A percentile compares a stretch with the other conserved stretches of the same genome.
Conservation (phyloP, 495 filamentous ascomycete species). For the Podospora tetraspora region DNA sequence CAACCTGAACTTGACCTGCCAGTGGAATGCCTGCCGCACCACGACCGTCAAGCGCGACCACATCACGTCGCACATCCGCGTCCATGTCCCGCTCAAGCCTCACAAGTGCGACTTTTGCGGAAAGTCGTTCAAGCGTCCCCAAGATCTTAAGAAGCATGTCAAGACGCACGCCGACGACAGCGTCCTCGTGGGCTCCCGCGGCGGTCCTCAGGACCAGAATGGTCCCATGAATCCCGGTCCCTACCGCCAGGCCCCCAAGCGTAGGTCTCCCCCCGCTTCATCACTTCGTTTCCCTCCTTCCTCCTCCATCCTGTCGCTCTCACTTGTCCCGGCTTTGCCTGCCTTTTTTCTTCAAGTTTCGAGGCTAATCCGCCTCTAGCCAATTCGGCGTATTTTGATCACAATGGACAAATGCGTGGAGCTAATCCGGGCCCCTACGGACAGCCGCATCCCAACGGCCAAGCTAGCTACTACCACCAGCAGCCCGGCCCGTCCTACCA, state of each 20-base stretch:
- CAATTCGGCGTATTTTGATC: constrained; percentile 52
- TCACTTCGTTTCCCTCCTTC: constrained; percentile 24
- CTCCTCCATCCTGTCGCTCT: constrained; percentile 16
- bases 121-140: constrained; percentile 98
- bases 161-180: constrained; percentile 99
- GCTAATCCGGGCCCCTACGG: constrained; percentile 48
- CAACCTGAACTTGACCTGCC: constrained; percentile 94
- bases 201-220: constrained; percentile 64
- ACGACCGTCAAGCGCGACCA: constrained; percentile 99
- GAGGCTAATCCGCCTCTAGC: constrained; percentile 49
- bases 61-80: constrained; percentile 98
- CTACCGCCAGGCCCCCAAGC: constrained; percentile 50
- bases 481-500: constrained; percentile 55
- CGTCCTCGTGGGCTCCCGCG: constrained; percentile 57
- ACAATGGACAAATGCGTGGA: constrained; percentile 52
- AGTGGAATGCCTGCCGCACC: constrained; percentile 93
- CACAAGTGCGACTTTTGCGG: constrained; percentile 98
- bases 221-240: constrained; percentile 52
- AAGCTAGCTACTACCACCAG: constrained; percentile 49
- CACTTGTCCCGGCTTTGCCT: neutral
- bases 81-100: constrained; percentile 95
- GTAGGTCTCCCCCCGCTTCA: constrained; percentile 38
- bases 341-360: constrained; percentile 6
- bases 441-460: constrained; percentile 44
- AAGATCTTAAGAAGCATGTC: constrained; percentile 99